Percentiles rank a stretch among this genome's conserved stretches.
These are phyloP conservation scores for Buxus sempervirens DNA, from an alignment of 164 flowering plant species.

Conservation along the genomic window DNA sequence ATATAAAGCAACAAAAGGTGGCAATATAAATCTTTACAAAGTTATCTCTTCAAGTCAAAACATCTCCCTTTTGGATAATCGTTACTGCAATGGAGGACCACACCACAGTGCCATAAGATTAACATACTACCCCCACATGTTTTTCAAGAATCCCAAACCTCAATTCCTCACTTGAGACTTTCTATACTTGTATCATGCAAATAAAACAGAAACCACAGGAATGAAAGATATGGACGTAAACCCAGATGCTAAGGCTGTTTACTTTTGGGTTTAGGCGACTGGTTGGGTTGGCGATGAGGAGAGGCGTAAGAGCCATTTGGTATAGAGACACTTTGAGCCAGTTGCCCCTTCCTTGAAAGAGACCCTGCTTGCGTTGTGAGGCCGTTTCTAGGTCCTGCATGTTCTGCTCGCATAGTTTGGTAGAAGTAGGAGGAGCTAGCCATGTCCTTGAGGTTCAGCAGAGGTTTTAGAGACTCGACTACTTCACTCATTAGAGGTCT, in stretches of 20 bases:
- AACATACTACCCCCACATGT: slow-evolving; percentile 16
- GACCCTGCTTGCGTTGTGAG: slow-evolving; percentile 27
- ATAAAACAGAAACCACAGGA: neutral
- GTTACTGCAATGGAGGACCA: slow-evolving; percentile 1
- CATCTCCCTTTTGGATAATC: too few relatives aligned
- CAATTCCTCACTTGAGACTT: slow-evolving; percentile 19
- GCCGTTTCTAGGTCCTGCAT: slow-evolving; percentile 45
- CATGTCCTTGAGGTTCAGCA: slow-evolving; percentile 80
- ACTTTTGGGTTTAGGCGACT: slow-evolving; percentile 50
- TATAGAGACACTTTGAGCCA: slow-evolving; percentile 48
- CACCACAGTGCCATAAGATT: slow-evolving; percentile 15
- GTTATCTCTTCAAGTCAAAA: neutral
- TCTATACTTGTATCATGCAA: slow-evolving; percentile 18
- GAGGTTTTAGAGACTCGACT: slow-evolving; percentile 68
- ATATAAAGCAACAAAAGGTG: slow-evolving; percentile 3
- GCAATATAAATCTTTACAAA: slow-evolving; percentile 7
- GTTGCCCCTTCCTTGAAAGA: slow-evolving; percentile 45
- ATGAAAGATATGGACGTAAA: slow-evolving; percentile 2
- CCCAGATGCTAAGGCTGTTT: slow-evolving; percentile 30
- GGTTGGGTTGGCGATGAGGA: slow-evolving; percentile 38
- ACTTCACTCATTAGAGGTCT: slow-evolving; percentile 83
- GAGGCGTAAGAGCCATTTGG: slow-evolving; percentile 55
- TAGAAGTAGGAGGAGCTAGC: slow-evolving; percentile 74
- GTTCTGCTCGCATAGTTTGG: slow-evolving; percentile 66
- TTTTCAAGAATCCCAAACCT: slow-evolving; percentile 19